Evolutionary conservation across 805 yeast species (phyloP), one percentile per base, ranked within the genome.

Genomic region (Lachancea sp.): DNA sequence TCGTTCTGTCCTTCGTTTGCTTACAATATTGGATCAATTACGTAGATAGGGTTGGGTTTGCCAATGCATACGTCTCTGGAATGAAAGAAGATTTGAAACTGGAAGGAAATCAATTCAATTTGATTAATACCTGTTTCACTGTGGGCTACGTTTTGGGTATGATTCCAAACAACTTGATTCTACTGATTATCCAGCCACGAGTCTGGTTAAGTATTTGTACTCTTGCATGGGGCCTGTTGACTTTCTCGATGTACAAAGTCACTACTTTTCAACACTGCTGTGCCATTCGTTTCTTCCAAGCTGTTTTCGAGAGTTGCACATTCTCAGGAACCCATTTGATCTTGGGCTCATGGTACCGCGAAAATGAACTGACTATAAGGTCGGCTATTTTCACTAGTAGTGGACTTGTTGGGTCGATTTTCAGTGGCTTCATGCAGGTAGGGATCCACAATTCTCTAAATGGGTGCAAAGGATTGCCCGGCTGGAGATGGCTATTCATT

Each of bases 401-500:
- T n/a, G 78, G 78, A 0, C 59, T 72, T 24, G 45, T 72, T 28
- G 78, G 80, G 1, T 65, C 69, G 33, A 64, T 74, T 13, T 71
- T 73, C 46, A 67, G 74, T 9, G 68, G 73, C 2, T 65, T 69
- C n/a, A 64, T 74, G 69, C 78, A 74, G 51, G 66, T 71, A 21
- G 72, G 76, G 3, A 72, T 72, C 25, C 69, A 66, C 49, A 52
- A 51, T 15, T 66, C 66, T 45, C 63, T 73, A 70, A 58, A 69
- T 46, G 69, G 71, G 43, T 55, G 50, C 34, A 55, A 56, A 16
- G 77, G 78, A 0, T 53, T 75, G 4, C 63, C 68, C 4, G 80
- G 81, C 4, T 76, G 80, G 80, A 65, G 77, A 56, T 76, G 80
- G 80, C 58, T 75, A n/a, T 77, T 74, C 53, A 71, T 77, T 31